A percentile compares a stretch with the other conserved stretches of the same genome.
Evolutionary conservation across 1,284 basidiomycete genomes (phyloP).

Genomic region (Lentinula novae-zelandiae): DNA sequence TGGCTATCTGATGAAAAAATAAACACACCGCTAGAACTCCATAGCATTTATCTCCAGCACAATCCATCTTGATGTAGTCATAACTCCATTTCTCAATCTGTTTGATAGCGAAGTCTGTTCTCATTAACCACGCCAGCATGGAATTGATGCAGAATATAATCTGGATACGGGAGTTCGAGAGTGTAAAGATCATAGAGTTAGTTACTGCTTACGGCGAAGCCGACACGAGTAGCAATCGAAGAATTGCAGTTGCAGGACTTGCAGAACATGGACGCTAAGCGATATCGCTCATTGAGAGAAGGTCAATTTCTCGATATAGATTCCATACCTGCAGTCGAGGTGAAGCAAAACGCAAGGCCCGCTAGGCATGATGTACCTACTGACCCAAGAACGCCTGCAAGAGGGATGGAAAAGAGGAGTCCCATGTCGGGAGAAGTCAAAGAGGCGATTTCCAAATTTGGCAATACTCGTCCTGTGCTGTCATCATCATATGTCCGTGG

Average conservation of each 20-base stretch:
- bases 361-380: constrained; percentile 79
- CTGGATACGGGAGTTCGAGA: constrained; percentile 34
- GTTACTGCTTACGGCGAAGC: constrained; percentile 73
- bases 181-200: too few species aligned
- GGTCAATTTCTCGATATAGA: constrained; percentile 3
- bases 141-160: constrained; percentile 96
- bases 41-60: constrained; percentile 90
- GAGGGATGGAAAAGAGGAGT: constrained; percentile 80
- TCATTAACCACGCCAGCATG: constrained; percentile 96
- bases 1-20: neutral
- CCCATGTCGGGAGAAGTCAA: constrained; percentile 33
- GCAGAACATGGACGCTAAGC: constrained; percentile 89
- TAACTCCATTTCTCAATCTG: constrained; percentile 92
- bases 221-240: constrained; percentile 95
- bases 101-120: constrained; percentile 84
- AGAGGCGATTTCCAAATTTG: constrained; percentile 1
- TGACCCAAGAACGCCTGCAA: constrained; percentile 75
- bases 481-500: neutral
- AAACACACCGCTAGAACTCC: constrained; percentile 88
- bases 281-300: constrained; percentile 14
- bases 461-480: neutral
- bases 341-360: constrained; percentile 79
- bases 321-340: constrained; percentile 70
- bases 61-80: constrained; percentile 98
- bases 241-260: constrained; percentile 99